Evolutionary conservation across 2,329 filamentous ascomycete genomes (phyloP).

Genomic region (Calonectria pseudoreteaudii): DNA sequence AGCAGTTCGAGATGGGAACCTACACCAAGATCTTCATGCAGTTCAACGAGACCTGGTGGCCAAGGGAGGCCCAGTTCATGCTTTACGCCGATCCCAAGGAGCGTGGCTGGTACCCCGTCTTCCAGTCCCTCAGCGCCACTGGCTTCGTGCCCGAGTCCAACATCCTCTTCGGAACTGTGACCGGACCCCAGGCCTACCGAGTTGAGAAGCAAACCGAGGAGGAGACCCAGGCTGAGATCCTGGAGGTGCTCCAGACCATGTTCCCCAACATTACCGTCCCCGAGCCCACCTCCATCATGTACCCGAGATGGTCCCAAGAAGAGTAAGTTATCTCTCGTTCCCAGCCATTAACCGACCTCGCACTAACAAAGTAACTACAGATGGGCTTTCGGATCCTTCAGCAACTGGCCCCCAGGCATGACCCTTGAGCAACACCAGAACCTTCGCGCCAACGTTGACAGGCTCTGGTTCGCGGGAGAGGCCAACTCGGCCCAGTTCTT

Average conservation of each 20-base stretch:
- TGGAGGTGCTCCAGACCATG: constrained; percentile 70
- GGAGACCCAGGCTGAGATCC: constrained; percentile 66
- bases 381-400: constrained; percentile 71
- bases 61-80: constrained; percentile 55
- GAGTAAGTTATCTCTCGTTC: constrained; percentile 32
- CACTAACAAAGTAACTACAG: constrained; percentile 23
- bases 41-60: constrained; percentile 76
- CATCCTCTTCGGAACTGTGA: constrained; percentile 75
- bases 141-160: constrained; percentile 71
- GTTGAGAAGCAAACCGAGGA: constrained; percentile 71
- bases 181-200: constrained; percentile 65
- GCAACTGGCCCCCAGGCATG: constrained; percentile 74
- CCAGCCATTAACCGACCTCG: background rate
- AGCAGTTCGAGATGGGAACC: constrained; percentile 75
- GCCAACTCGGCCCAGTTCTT: constrained; percentile 72
- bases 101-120: constrained; percentile 66
- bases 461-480: constrained; percentile 75
- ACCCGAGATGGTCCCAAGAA: constrained; percentile 55
- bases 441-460: constrained; percentile 70
- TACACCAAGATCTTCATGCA: constrained; percentile 81
- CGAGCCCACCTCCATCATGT: constrained; percentile 70
- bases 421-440: constrained; percentile 76
- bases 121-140: constrained; percentile 69
- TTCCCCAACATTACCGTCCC: constrained; percentile 68
- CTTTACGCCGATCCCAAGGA: constrained; percentile 56